Base-by-base conservation (phyloP, 2,329 filamentous ascomycete genomes). In the Sporothrix phasma region DNA sequence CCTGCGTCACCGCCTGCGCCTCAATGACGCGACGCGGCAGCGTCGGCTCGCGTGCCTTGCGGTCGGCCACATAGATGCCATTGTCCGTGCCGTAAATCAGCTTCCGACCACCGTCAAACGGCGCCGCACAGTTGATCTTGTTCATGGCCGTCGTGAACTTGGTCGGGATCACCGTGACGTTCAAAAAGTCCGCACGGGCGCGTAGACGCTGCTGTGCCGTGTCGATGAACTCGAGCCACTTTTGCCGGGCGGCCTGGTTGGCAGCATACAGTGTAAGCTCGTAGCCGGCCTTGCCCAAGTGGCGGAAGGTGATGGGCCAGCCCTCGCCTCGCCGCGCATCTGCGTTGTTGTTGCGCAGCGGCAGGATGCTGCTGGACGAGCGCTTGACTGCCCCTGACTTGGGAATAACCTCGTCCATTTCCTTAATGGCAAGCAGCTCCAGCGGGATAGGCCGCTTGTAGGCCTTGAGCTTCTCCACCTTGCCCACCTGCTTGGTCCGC, bases 161-260 rank as follows among this genome's bases (percentile, higher is more conserved):
- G 69, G 77, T 79, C 37, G 84, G 86, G 47, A 88, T 78, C 49
- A 81, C 76, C 2, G 79, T 84, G 26, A 88, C 84, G 70, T 90
- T 93, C 78, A 97, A 95, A 81, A 96, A 97, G 70, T 92, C 88
- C 65, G 94, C 91, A 66, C 91, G 91, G 31, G 92, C 88, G 68
- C 92, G 85, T 65, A 99, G 81, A 67, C 89, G 89, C 70, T 90
- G 86, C 75, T 99, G 95, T 69, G 96, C 92, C 59, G 86, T 83
- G 71, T 96, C 91, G 70, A 99, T 97, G 72, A 90, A 88, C 76
- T 99, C 92, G 73, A 99, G 91, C 88, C 94, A 99, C 76, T 97
- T 99, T 74, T 93, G 90, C 65, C 94, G 84, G 29, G 91, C 90
- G 8, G 90, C 88, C 69, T 90, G 88, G 65, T 90, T 95, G 10